Evolutionary conservation across 1,284 basidiomycete species (phyloP), one percentile per base, ranked within the genome.

Genomic region (Ustilago loliicola): DNA sequence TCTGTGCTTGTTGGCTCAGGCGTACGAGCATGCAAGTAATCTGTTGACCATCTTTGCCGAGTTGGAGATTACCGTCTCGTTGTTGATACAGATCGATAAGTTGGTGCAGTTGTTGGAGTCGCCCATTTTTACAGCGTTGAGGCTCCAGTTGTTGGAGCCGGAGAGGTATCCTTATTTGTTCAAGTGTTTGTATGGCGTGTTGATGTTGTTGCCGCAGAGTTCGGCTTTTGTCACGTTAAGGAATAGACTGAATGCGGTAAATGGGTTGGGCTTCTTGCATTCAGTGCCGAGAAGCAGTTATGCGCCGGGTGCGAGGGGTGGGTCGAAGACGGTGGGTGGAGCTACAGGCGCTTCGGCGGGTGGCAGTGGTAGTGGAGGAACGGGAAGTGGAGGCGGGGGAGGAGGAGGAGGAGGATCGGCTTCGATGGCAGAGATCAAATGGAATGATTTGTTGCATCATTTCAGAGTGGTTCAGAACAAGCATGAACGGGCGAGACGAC

Each of bases 1-100:
- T 1, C 90, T 99, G 3, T 99, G 97, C 87, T 89, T 99, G 23
- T 89, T 99, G 13, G 95, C 96, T 0, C 97, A 99, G 87, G 96
- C 96, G 4, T 99, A 99, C 83, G 97, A 99, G 86, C 97, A 99
- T 87, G 97, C 97, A 1, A 97, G 94, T 45, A 97, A 96, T 86
- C 89, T 99, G 30, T 89, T 99, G n/a, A 92, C 93, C 66, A 98
- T 98, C 76, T 98, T 99, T 94, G 59, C 71, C 27, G 96, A 96
- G 75, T 89, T 99, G 48, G 97, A 99, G 86, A 93, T 98, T 78
- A 98, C 96, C 0, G 95, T 99, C 3, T 91, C 91, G 27, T 91
- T 99, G 83, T 89, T 99, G 19, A 95, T 99, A 2, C 97, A 99
- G 85, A 93, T 99, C 38, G 97, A 99, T 88, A 98, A 98, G 87